Percentiles rank a stretch among this genome's conserved stretches.
These are phyloP conservation scores for Sporothrix brunneoviolacea DNA, from an alignment of 2,329 filamentous ascomycete genomes.

Conservation along the genomic window DNA sequence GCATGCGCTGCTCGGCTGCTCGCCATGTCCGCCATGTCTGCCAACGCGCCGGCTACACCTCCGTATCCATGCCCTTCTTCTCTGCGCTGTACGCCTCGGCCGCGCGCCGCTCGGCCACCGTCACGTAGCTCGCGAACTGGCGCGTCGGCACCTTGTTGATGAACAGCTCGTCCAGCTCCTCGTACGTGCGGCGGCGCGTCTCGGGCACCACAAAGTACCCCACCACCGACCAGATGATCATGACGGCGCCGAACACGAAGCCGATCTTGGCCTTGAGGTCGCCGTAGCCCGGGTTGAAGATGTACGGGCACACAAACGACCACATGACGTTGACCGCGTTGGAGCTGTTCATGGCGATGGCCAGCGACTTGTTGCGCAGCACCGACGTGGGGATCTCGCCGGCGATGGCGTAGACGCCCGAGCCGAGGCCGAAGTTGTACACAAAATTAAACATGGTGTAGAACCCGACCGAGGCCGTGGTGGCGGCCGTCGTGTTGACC, in stretches of 20 bases:
- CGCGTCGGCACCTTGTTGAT: conserved; percentile 7
- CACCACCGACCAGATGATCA: conserved; percentile 30
- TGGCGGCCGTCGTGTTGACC: conserved; percentile 14
- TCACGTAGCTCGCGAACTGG: conserved; percentile 5
- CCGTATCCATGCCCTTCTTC: conserved; percentile 2
- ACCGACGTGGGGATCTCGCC: conserved; percentile 22
- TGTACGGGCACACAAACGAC: conserved; percentile 23
- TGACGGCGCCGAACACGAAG: conserved; percentile 22
- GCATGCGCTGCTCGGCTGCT: too few relatives aligned
- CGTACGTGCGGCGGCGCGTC: conserved; percentile 28
- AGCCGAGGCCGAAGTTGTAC: conserved; percentile 21
- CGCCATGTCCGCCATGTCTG: too few relatives aligned
- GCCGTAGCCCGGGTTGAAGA: conserved; percentile 23
- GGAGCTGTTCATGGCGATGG: conserved; percentile 13
- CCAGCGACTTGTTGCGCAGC: conserved; percentile 21
- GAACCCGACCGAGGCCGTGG: conserved; percentile 21
- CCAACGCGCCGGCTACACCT: too few relatives aligned
- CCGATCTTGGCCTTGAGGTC: conserved; percentile 22
- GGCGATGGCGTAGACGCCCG: conserved; percentile 20
- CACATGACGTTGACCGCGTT: conserved; percentile 16
- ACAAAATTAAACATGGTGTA: conserved; percentile 23
- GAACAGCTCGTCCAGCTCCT: conserved; percentile 12
- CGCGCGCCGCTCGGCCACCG: conserved; percentile 9
- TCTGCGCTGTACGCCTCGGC: conserved; percentile 11
- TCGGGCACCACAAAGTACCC: conserved; percentile 51